Conservation (phyloP, 139 green algal species). For the Pseudopediastrum boryanum region DNA sequence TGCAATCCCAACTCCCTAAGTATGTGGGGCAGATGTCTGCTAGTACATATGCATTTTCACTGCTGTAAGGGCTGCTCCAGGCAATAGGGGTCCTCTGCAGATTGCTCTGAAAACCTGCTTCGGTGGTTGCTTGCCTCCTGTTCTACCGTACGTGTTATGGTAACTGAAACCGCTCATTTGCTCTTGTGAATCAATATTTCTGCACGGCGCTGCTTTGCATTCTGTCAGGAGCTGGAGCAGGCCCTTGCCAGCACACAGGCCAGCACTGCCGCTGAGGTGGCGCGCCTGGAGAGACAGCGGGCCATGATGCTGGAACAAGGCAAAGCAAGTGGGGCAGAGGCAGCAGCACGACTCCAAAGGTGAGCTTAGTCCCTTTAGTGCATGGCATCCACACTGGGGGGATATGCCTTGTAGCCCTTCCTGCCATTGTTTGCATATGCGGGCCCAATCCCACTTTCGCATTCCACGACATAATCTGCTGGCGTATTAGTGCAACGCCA, state of each 20-base stretch:
- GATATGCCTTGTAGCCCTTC: neutral
- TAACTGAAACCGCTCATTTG: too few relatives aligned
- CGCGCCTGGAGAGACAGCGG: slow-evolving; percentile 27
- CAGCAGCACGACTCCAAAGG: neutral
- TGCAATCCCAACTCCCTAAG: too few relatives aligned
- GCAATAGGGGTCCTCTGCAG: too few relatives aligned
- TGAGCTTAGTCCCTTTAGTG: too few relatives aligned
- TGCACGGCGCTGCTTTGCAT: neutral
- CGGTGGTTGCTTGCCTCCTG: too few relatives aligned
- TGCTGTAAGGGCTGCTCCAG: too few relatives aligned
- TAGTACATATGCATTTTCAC: too few relatives aligned
- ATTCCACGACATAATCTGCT: neutral
- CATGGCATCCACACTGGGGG: neutral
- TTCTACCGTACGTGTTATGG: too few relatives aligned
- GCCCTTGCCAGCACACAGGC: neutral
- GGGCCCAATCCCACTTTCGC: neutral
- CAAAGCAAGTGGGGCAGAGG: neutral
- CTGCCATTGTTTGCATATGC: neutral
- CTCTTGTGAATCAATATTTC: neutral
- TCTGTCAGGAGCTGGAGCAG: slow-evolving; percentile 7
- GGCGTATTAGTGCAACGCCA: neutral
- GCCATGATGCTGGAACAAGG: neutral
- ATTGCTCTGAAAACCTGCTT: too few relatives aligned
- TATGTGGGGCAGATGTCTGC: too few relatives aligned
- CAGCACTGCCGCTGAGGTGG: slow-evolving; percentile 5